phyloP scores from a whole-genome alignment of 2,329 filamentous ascomycete genomes.

The Rugonectria rugulosa region DNA sequence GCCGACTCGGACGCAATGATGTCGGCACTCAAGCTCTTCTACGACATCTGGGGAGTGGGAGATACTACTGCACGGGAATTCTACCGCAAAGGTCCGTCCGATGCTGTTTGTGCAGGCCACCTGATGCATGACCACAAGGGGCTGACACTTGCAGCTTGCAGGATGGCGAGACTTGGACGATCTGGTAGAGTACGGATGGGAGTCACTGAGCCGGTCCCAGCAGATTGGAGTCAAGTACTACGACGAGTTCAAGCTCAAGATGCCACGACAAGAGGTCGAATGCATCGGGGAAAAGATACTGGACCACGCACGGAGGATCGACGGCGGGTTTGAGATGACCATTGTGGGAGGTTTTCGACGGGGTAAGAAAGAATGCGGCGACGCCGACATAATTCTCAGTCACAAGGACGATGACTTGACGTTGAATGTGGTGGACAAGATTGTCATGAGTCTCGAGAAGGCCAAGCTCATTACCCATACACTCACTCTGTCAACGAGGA shows the following conservation, averaged over 20 bases:
- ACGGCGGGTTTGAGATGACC: constrained; percentile 61
- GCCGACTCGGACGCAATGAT: constrained; percentile 71
- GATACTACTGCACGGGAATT: constrained; percentile 83
- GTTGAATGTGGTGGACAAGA: constrained; percentile 70
- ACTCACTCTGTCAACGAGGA: constrained; percentile 72
- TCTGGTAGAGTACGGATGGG: constrained; percentile 84
- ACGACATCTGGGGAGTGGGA: constrained; percentile 92
- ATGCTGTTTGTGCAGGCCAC: not conserved
- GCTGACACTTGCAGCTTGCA: constrained; percentile 28
- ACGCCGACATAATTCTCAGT: constrained; percentile 86
- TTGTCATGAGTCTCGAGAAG: constrained; percentile 75
- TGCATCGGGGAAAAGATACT: constrained; percentile 70
- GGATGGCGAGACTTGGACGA: constrained; percentile 88
- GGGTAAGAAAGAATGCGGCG: constrained; percentile 76
- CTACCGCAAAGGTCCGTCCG: constrained; percentile 66
- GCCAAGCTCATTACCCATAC: constrained; percentile 82
- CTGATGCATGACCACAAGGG: not conserved
- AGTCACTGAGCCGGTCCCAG: constrained; percentile 76
- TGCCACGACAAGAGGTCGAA: constrained; percentile 78
- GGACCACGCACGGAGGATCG: constrained; percentile 70
- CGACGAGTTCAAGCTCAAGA: constrained; percentile 78
- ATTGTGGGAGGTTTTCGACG: constrained; percentile 85
- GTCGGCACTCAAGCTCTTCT: constrained; percentile 73
- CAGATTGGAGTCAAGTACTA: constrained; percentile 96
- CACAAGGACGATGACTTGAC: constrained; percentile 78